These are phyloP conservation scores for Symbiodinium natans DNA, from an alignment of 73 alveolate species.

Conservation along the genomic window DNA sequence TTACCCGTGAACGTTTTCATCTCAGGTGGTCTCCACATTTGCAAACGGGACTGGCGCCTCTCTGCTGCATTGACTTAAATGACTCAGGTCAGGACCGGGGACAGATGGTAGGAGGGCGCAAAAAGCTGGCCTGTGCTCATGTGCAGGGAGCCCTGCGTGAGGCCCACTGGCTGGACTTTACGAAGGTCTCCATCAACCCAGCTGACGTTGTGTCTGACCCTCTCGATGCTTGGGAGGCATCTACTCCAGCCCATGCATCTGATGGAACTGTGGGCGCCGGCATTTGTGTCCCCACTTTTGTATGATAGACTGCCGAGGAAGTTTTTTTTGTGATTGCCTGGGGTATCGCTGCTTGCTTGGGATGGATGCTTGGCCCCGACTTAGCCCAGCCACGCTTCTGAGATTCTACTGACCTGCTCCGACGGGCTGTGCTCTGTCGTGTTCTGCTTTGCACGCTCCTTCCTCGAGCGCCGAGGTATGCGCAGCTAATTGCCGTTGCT, in stretches of 20 bases:
- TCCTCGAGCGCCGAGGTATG: slow-evolving; percentile 1
- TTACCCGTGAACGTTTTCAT: background rate
- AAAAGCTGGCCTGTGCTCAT: no score
- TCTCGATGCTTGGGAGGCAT: background rate
- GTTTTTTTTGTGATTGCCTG: slow-evolving; percentile 62
- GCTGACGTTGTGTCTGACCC: slow-evolving; percentile 77
- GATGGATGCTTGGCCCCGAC: slow-evolving; percentile 22
- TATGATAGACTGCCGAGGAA: no score
- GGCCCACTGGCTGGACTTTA: slow-evolving; percentile 62
- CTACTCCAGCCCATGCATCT: background rate
- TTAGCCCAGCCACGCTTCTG: background rate
- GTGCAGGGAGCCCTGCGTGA: background rate
- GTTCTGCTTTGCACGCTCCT: background rate
- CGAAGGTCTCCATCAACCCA: slow-evolving; percentile 36
- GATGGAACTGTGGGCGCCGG: no score
- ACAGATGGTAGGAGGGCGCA: no score
- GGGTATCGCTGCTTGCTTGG: slow-evolving; percentile 54
- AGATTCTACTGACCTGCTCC: no score
- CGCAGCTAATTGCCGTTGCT: slow-evolving; percentile 46
- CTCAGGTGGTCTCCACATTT: background rate
- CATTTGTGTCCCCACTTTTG: no score
- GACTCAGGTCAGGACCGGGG: no score
- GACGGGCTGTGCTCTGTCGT: background rate
- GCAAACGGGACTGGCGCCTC: background rate
- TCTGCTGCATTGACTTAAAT: background rate